Evolutionary conservation across 1,284 basidiomycete genomes (phyloP).

Genomic region (Taiwanofungus camphoratus): DNA sequence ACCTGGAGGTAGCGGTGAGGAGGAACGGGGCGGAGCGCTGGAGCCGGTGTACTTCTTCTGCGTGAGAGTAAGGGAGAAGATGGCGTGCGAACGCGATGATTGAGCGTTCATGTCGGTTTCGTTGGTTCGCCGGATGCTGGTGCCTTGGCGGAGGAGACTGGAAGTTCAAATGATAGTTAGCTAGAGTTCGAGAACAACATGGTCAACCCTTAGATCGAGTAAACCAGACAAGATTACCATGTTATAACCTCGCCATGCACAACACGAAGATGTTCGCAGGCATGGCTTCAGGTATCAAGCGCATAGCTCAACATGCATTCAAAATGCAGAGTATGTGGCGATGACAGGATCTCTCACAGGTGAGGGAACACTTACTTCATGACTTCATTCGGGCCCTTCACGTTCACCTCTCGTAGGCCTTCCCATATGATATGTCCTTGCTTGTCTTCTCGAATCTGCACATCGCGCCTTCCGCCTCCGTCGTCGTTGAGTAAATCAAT

Average conservation of each 20-base stretch:
- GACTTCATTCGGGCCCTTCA: slow-evolving; percentile 80
- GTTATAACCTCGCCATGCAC: no score
- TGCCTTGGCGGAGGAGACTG: slow-evolving; percentile 82
- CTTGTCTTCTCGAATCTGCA: slow-evolving; percentile 96
- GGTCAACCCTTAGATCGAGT: no score
- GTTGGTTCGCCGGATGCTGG: slow-evolving; percentile 87
- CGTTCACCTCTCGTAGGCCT: slow-evolving; percentile 87
- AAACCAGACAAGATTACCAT: no score
- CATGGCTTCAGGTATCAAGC: no score
- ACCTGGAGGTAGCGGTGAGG: slow-evolving; percentile 65
- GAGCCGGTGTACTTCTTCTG: slow-evolving; percentile 79
- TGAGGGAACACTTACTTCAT: slow-evolving; percentile 74
- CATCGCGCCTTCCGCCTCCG: slow-evolving; percentile 65
- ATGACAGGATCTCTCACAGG: no score
- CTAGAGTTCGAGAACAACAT: no score
- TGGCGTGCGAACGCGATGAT: slow-evolving; percentile 96
- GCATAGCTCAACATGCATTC: no score
- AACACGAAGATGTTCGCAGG: no score
- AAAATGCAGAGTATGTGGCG: no score
- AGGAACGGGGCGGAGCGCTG: slow-evolving; percentile 60
- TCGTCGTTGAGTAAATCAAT: slow-evolving; percentile 84
- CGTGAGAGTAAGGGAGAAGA: slow-evolving; percentile 92
- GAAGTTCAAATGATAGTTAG: no score
- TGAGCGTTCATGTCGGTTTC: slow-evolving; percentile 99
- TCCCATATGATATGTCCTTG: slow-evolving; percentile 97